Evolutionary conservation across 805 yeast species (phyloP), one percentile per base, ranked within the genome.

Genomic region (Metschnikowia continentalis): DNA sequence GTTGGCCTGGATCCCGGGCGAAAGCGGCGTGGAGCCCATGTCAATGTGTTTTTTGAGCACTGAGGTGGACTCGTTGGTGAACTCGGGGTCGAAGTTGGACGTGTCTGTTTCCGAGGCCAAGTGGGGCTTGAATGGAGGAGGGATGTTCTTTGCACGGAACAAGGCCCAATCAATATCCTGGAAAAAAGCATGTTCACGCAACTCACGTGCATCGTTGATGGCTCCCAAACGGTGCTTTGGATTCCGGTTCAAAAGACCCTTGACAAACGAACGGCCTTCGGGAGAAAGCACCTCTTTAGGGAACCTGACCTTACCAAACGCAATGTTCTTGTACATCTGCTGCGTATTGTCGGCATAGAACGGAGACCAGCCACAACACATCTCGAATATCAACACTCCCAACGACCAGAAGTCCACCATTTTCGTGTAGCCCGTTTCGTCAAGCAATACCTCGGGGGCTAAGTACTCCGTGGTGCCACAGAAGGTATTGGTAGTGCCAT

Each of bases 301-400:
- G 70, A 94, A 94, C 63, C 96, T 80, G 42, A 94, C 98, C 69
- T 92, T 94, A 55, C 99, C 99, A 71, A 90, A 94, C 4, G 98
- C 99, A 74, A 94, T 94, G 71, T 94, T 94, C 74, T 92, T 94
- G 73, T 94, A 94, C 99, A 94, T 94, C 70, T 94, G 97, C 74
- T 94, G 98, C 46, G 96, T 90, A 68, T 90, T 92, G 56, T 92
- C 97, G 26, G 98, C 99, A 64, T 90, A 94, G 69, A 94, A 94
- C 49, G 99, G 99, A 4, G 96, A 88, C 99, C 98, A 94, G 47
- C 99, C 99, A 73, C 98, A 94, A 70, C 98, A 91, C 99, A 94
- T 94, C 73, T 94, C 99, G 70, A 94, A 94, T 42, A 94, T 90
- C 52, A 94, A 75, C 23, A 94, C 99, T 53, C 99, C 99, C 52